A percentile compares a stretch with the other conserved stretches of the same genome.
Evolutionary conservation across 2,329 filamentous ascomycete species (phyloP).

Genomic region (Hymenoscyphus salicellus): DNA sequence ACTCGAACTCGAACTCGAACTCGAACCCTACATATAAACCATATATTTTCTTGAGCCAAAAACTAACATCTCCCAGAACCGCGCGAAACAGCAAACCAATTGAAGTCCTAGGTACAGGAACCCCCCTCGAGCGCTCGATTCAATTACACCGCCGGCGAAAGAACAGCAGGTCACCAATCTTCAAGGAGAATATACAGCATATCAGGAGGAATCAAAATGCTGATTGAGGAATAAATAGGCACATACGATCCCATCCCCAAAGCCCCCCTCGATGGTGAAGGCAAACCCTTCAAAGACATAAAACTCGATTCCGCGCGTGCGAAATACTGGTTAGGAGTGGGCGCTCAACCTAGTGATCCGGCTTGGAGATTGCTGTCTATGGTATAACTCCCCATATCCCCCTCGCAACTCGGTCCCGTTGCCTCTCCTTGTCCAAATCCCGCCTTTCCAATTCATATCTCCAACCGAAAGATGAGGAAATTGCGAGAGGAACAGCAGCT

Average conservation of each 20-base stretch:
- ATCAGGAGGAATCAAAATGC: not conserved
- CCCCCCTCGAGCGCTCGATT: not conserved
- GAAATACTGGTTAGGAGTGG: constrained; percentile 95
- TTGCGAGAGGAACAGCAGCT: not conserved
- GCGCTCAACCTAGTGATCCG: constrained; percentile 87
- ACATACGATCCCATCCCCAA: constrained; percentile 70
- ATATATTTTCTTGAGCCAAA: constrained; percentile 9
- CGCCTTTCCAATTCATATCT: too few species aligned
- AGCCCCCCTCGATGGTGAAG: constrained; percentile 56
- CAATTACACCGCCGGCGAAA: not conserved
- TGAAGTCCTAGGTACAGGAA: constrained; percentile 71
- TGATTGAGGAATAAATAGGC: constrained; percentile 34
- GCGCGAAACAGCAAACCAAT: constrained; percentile 84
- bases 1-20: too few species aligned
- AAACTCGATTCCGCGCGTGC: constrained; percentile 77
- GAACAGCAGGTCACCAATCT: not conserved
- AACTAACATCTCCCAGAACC: constrained; percentile 52
- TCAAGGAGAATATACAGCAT: not conserved
- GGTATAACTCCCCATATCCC: constrained; percentile 54
- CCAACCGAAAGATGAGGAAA: too few species aligned
- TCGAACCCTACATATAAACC: not conserved
- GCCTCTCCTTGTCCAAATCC: too few species aligned
- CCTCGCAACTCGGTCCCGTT: too few species aligned
- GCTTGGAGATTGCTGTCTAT: constrained; percentile 83
- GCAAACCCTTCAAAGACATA: constrained; percentile 83